phyloP scores from a whole-genome alignment of 75 land plant species.

The Picea sitchensis region DNA sequence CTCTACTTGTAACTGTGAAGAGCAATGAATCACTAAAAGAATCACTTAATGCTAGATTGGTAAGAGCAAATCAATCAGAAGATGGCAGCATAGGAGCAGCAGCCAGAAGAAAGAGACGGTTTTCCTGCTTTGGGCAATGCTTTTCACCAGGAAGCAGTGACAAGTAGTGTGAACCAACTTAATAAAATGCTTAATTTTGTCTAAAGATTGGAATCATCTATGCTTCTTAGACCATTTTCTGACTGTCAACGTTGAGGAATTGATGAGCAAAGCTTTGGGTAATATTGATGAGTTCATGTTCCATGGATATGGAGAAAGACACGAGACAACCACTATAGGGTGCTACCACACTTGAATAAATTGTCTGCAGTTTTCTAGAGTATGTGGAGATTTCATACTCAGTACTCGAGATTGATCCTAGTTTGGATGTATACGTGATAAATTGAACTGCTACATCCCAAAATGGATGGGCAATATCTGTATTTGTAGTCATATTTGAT shows the following conservation, averaged over 20 bases:
- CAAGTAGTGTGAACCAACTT: not conserved
- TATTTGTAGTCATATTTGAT: not conserved
- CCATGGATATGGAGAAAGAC: not conserved
- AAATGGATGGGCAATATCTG: not conserved
- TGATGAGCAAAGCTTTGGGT: not conserved
- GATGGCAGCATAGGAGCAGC: slow-evolving; percentile 3
- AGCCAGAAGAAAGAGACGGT: slow-evolving; percentile 6
- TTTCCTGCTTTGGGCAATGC: slow-evolving; percentile 10
- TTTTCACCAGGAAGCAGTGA: slow-evolving; percentile 3
- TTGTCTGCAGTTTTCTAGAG: slow-evolving; percentile 2
- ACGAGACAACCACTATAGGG: not conserved
- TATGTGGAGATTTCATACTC: not conserved
- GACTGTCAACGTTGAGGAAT: not conserved
- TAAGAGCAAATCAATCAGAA: slow-evolving; percentile 8
- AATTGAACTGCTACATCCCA: not conserved
- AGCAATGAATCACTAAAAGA: slow-evolving; percentile 9
- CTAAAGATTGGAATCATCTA: not conserved
- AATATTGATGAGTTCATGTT: not conserved
- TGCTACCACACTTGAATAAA: not conserved
- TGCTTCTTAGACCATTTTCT: not conserved
- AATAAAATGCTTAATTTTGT: not conserved
- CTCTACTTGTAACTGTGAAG: slow-evolving; percentile 10
- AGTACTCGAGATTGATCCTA: not conserved
- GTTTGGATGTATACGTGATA: not conserved
- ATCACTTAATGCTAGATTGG: not conserved